phyloP scores from a whole-genome alignment of 495 filamentous ascomycete genomes.

The Hypomontagnella monticulosa region DNA sequence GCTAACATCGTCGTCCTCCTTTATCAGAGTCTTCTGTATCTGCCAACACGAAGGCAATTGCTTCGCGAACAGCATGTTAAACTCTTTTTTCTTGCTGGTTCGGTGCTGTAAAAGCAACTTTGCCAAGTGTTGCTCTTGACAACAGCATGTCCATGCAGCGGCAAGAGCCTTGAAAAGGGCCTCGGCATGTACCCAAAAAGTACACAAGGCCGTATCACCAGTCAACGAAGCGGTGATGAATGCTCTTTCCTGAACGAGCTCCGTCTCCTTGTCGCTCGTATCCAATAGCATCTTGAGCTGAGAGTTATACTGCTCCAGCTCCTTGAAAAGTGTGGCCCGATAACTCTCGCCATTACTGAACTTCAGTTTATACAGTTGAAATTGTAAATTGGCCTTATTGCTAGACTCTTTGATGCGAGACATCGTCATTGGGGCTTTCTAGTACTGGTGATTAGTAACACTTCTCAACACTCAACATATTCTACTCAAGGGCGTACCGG shows the following conservation, averaged over 20 bases:
- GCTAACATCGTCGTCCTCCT: background rate
- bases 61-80: conserved; percentile 37
- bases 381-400: conserved; percentile 4
- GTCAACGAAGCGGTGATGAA: background rate
- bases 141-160: conserved; percentile 45
- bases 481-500: conserved; percentile 1
- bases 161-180: conserved; percentile 35
- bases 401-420: background rate
- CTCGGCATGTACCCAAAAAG: conserved; percentile 42
- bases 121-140: conserved; percentile 40
- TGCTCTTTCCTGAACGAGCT: background rate
- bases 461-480: background rate
- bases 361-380: conserved; percentile 37
- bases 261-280: conserved; percentile 33
- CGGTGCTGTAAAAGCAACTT: conserved; percentile 48
- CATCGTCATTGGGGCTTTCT: background rate
- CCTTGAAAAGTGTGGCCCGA: conserved; percentile 34
- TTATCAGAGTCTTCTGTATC: conserved; percentile 21
- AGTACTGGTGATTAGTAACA: background rate
- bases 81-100: conserved; percentile 35
- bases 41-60: conserved; percentile 2
- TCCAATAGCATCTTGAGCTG: conserved; percentile 39
- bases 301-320: conserved; percentile 36
- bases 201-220: conserved; percentile 20
- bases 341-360: conserved; percentile 32